These are phyloP conservation scores for Plasmodium vivax DNA, from an alignment of 169 alveolate species.

Conservation along the genomic window DNA sequence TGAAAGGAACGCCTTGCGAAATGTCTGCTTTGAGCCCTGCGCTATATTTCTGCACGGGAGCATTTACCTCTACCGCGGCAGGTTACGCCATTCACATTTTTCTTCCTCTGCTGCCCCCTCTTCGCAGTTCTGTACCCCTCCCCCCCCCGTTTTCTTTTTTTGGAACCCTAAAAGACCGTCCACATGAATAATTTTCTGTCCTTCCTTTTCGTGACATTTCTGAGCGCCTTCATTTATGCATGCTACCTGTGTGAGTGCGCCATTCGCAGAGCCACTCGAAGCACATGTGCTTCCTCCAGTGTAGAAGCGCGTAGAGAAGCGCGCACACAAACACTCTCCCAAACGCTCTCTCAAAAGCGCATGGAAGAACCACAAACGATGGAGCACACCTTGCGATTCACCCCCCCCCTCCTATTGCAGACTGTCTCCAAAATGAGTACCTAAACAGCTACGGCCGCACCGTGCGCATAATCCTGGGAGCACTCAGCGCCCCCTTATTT, in stretches of 20 bases:
- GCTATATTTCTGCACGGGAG: background rate
- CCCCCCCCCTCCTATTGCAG: background rate
- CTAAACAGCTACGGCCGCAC: constrained; percentile 30
- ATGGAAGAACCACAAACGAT: background rate
- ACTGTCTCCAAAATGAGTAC: constrained; percentile 49
- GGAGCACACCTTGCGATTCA: background rate
- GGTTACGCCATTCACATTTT: background rate
- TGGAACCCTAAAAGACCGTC: constrained; percentile 2
- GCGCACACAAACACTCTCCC: background rate
- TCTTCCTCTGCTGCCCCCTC: background rate
- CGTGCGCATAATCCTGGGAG: constrained; percentile 2
- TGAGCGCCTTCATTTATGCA: constrained; percentile 39
- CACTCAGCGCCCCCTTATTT: constrained; percentile 43
- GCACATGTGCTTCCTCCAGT: background rate
- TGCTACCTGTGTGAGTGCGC: constrained; percentile 44
- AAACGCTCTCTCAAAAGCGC: too few species aligned
- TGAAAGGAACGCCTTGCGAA: background rate
- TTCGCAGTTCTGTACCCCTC: background rate
- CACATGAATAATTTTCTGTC: constrained; percentile 63
- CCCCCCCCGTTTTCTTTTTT: background rate
- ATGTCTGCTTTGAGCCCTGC: background rate
- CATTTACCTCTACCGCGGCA: background rate
- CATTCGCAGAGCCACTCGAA: background rate
- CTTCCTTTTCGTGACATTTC: constrained; percentile 21
- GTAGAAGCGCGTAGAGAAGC: background rate